Evolutionary conservation across 1,139 yeast species (phyloP).

Genomic region (Casaregolazyma lundiana): DNA sequence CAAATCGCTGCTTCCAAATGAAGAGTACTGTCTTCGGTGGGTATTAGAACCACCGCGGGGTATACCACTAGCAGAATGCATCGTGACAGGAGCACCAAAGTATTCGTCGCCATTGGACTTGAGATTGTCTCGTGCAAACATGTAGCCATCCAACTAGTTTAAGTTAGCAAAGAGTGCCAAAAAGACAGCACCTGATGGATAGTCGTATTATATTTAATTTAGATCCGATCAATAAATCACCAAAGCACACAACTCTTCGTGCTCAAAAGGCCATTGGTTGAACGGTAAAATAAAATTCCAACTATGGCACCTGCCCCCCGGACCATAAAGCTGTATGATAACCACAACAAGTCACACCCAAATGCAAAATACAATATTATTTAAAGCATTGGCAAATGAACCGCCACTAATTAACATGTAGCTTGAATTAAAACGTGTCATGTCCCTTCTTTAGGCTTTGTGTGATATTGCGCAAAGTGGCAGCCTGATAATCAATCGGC

Average conservation of each 20-base stretch:
- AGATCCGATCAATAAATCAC: no score
- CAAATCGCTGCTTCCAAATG: conserved; percentile 11
- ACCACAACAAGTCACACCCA: not conserved
- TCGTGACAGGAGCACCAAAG: conserved; percentile 7
- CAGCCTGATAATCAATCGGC: no score
- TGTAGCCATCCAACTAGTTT: conserved; percentile 7
- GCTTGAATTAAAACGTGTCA: no score
- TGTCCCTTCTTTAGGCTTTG: no score
- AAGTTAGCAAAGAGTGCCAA: not conserved
- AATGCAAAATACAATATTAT: not conserved
- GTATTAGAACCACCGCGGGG: conserved; percentile 3
- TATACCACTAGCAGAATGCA: not conserved
- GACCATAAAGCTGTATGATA: not conserved
- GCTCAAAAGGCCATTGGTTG: not conserved
- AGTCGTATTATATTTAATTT: no score
- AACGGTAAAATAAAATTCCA: not conserved
- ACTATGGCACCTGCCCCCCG: not conserved
- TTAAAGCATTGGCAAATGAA: no score
- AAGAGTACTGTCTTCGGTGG: conserved; percentile 9
- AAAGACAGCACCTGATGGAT: no score
- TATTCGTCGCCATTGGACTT: conserved; percentile 8
- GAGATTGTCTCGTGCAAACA: conserved; percentile 8
- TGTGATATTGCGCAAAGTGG: no score
- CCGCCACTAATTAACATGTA: no score
- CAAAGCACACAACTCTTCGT: not conserved